Percentiles rank a stretch among this genome's conserved stretches.
These are phyloP conservation scores for Solanum tarijense DNA, from an alignment of 257 asterid genomes.

Conservation along the genomic window DNA sequence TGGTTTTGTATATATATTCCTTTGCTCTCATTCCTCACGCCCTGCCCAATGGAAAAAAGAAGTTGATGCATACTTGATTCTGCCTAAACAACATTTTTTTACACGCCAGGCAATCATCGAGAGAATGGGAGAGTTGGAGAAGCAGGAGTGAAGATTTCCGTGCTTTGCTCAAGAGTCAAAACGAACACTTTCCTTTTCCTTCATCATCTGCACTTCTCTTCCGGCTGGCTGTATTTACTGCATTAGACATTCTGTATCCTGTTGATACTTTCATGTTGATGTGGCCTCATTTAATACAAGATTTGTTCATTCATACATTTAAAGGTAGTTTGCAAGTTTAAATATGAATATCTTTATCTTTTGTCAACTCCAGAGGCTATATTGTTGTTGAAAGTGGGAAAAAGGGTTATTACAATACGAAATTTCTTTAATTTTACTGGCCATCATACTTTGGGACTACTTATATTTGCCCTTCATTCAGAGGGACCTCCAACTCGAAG, in stretches of 20 bases:
- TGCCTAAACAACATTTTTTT: neutral
- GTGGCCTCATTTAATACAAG: neutral
- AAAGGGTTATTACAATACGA: neutral
- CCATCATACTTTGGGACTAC: neutral
- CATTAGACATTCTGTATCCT: neutral
- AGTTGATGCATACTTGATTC: neutral
- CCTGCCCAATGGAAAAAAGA: neutral
- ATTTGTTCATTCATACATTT: neutral
- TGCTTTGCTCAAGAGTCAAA: neutral
- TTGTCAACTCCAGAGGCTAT: neutral
- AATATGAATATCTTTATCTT: neutral
- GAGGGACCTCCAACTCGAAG: neutral
- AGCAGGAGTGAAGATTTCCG: constrained; percentile 38
- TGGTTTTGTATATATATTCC: neutral
- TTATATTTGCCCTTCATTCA: neutral
- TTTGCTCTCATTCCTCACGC: neutral
- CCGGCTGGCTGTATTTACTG: neutral
- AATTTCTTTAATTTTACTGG: neutral
- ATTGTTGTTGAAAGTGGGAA: neutral
- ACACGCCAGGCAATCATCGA: constrained; percentile 70
- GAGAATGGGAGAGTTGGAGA: constrained; percentile 95
- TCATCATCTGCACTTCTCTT: neutral
- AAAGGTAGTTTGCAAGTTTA: neutral
- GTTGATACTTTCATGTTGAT: neutral
- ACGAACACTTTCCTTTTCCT: neutral